A percentile compares a stretch with the other conserved stretches of the same genome.
Conservation (phyloP, 2,329 filamentous ascomycete genomes). For the Cladosporium sp. region DNA sequence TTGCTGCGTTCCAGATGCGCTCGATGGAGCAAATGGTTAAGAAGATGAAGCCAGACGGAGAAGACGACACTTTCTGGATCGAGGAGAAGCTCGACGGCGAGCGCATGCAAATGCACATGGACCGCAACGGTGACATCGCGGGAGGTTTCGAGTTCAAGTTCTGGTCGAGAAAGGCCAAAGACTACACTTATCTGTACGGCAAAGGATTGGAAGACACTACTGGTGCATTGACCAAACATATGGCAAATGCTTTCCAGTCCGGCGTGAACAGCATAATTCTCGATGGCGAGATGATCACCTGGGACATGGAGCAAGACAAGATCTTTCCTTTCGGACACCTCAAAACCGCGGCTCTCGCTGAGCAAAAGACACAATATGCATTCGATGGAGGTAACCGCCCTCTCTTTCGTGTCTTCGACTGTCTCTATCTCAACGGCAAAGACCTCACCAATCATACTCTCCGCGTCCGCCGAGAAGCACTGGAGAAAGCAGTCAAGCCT, state of each 20-base stretch:
- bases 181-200: constrained; percentile 94
- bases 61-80: constrained; percentile 85
- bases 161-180: constrained; percentile 94
- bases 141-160: constrained; percentile 78
- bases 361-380: constrained; percentile 50
- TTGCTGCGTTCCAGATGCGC: constrained; percentile 87
- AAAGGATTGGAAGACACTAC: constrained; percentile 70
- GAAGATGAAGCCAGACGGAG: constrained; percentile 63
- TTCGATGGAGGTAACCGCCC: constrained; percentile 64
- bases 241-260: constrained; percentile 73
- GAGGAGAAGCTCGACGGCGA: constrained; percentile 98
- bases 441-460: constrained; percentile 80
- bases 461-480: constrained; percentile 72
- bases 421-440: constrained; percentile 81
- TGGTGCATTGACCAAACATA: constrained; percentile 75
- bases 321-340: constrained; percentile 89
- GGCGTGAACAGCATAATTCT: constrained; percentile 84
- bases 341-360: constrained; percentile 82
- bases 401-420: constrained; percentile 84
- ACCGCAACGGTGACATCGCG: constrained; percentile 63
- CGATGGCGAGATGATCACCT: constrained; percentile 98
- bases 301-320: constrained; percentile 83
- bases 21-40: constrained; percentile 78
- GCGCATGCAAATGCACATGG: constrained; percentile 94
- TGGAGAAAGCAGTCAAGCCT: constrained; percentile 68